Evolutionary conservation across 768 basidiomycete species (phyloP).

Genomic region (Collybia nuda): DNA sequence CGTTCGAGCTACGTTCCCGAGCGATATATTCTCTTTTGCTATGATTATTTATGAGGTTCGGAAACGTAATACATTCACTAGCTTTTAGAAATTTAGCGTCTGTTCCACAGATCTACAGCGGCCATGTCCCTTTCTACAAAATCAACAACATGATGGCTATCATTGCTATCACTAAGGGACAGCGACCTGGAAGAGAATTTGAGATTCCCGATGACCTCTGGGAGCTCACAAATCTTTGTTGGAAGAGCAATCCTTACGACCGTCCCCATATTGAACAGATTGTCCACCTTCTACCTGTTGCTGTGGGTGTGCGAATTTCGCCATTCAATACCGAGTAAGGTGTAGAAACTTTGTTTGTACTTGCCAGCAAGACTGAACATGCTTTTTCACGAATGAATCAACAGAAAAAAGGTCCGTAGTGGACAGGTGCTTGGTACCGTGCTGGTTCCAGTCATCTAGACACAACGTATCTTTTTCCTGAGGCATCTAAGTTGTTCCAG

Average conservation of each 20-base stretch:
- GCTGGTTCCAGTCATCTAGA: background rate
- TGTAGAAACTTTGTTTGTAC: too few species aligned
- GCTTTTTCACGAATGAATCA: background rate
- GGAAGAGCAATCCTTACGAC: background rate
- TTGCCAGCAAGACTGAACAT: too few species aligned
- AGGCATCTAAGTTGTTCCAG: background rate
- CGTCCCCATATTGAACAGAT: background rate
- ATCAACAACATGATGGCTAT: background rate
- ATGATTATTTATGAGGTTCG: slow-evolving; percentile 24
- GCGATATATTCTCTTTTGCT: slow-evolving; percentile 27
- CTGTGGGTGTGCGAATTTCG: too few species aligned
- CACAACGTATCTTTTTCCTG: background rate
- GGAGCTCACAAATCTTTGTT: background rate
- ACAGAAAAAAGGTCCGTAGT: background rate
- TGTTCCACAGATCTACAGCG: background rate
- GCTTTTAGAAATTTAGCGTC: too few species aligned
- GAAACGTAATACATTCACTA: background rate
- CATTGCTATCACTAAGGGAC: background rate
- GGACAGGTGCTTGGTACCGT: background rate
- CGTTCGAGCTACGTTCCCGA: slow-evolving; percentile 19
- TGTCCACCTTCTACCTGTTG: background rate
- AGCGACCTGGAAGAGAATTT: background rate
- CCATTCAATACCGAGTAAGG: too few species aligned
- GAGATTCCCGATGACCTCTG: background rate
- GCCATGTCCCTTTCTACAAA: background rate